phyloP scores from a whole-genome alignment of 352 stramenopile genomes.

The Phytophthora megakarya region DNA sequence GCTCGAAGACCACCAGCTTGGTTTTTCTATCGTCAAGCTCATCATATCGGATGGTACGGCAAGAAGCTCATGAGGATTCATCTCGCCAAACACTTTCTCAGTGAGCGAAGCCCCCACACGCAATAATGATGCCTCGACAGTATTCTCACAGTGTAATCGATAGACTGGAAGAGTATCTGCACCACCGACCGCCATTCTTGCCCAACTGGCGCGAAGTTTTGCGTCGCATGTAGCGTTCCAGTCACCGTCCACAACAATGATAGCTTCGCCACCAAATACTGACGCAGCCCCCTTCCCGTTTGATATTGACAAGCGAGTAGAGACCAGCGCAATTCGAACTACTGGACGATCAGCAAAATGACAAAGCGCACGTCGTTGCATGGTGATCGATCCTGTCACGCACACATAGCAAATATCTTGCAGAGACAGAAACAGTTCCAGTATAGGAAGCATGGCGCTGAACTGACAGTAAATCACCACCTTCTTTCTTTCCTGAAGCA shows the following conservation, averaged over 20 bases:
- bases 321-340: conserved; percentile 74
- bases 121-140: conserved; percentile 76
- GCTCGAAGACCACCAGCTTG: conserved; percentile 66
- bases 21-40: conserved; percentile 60
- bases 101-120: conserved; percentile 70
- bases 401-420: conserved; percentile 69
- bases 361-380: conserved; percentile 65
- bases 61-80: conserved; percentile 74
- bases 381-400: conserved; percentile 53
- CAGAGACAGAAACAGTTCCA: conserved; percentile 74
- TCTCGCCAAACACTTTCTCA: conserved; percentile 82
- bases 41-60: conserved; percentile 54
- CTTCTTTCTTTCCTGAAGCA: conserved; percentile 62
- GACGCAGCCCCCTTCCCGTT: conserved; percentile 54
- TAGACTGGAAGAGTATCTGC: conserved; percentile 67
- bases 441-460: conserved; percentile 67
- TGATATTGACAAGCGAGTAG: conserved; percentile 55
- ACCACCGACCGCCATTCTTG: conserved; percentile 56
- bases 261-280: conserved; percentile 76
- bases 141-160: conserved; percentile 82
- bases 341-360: conserved; percentile 70
- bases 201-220: conserved; percentile 82
- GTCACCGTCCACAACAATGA: conserved; percentile 83
- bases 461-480: conserved; percentile 85
- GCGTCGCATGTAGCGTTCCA: conserved; percentile 83